A percentile compares a stretch with the other conserved stretches of the same genome.
phyloP scores from a whole-genome alignment of 208 protist genomes.

The Wallacemonas sp. region DNA sequence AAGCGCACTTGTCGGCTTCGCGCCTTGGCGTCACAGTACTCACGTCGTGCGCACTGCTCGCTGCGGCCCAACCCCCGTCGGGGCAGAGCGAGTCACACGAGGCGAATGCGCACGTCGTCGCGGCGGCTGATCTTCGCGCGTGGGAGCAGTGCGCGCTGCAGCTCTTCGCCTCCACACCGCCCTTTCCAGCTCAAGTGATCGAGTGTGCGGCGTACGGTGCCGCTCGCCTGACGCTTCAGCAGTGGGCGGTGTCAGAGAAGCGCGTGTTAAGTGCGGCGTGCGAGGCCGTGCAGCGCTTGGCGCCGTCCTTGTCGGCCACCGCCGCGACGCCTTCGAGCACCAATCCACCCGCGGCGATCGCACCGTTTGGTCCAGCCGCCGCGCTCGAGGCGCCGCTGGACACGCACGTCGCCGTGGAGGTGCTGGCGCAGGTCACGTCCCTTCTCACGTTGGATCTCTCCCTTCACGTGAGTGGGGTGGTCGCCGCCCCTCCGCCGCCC shows the following conservation, averaged over 20 bases:
- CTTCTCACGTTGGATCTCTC: conserved; percentile 30
- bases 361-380: no score
- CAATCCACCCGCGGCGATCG: no score
- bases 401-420: conserved; percentile 29
- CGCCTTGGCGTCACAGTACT: not conserved
- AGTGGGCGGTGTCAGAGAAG: conserved; percentile 11
- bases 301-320: not conserved
- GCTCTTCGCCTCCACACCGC: conserved; percentile 39
- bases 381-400: conserved; percentile 17
- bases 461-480: conserved; percentile 15
- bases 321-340: not conserved
- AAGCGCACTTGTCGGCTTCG: not conserved
- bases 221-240: conserved; percentile 33
- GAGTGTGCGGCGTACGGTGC: conserved; percentile 38
- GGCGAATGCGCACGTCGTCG: conserved; percentile 5
- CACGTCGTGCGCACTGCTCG: not conserved
- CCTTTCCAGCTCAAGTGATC: conserved; percentile 30
- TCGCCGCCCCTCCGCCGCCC: not conserved
- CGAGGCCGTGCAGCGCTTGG: conserved; percentile 18
- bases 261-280: conserved; percentile 24
- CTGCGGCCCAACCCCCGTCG: not conserved
- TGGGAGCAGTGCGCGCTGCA: conserved; percentile 26
- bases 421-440: conserved; percentile 34
- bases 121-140: conserved; percentile 2
- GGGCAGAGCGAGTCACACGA: conserved; percentile 8